A percentile compares a stretch with the other conserved stretches of the same genome.
phyloP scores from a whole-genome alignment of 257 asterid species.

The Misopates orontium region DNA sequence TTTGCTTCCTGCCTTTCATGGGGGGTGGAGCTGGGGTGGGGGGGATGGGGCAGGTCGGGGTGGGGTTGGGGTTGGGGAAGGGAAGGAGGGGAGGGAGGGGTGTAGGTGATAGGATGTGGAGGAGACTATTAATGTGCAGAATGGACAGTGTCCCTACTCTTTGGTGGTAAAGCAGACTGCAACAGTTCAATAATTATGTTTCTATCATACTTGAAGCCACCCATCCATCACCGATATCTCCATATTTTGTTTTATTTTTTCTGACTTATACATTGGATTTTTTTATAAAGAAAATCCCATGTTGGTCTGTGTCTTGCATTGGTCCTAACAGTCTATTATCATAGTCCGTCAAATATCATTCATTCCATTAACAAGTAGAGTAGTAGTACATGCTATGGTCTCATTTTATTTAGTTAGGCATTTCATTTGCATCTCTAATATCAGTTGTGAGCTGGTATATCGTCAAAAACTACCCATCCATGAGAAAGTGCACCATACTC shows the following conservation, averaged over 20 bases:
- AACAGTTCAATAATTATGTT: conserved; percentile 28
- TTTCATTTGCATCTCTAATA: conserved; percentile 39
- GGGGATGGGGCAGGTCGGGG: conserved; percentile 27
- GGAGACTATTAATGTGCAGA: conserved; percentile 29
- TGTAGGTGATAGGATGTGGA: conserved; percentile 3
- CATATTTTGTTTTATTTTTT: conserved; percentile 25
- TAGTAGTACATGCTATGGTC: conserved; percentile 32
- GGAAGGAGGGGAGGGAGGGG: background rate
- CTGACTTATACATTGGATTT: conserved; percentile 28
- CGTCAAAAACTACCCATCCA: conserved; percentile 29
- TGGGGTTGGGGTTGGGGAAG: background rate
- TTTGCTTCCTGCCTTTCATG: conserved; percentile 39
- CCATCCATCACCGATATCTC: conserved; percentile 29
- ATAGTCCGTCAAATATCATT: conserved; percentile 48
- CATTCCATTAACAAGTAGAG: conserved; percentile 43
- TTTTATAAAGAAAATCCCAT: conserved; percentile 23
- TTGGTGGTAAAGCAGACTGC: conserved; percentile 21
- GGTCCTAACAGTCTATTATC: conserved; percentile 37
- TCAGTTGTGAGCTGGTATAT: conserved; percentile 25
- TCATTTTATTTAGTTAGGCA: conserved; percentile 31
- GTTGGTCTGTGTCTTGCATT: conserved; percentile 50
- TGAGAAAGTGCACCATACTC: conserved; percentile 28
- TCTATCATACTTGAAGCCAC: conserved; percentile 25
- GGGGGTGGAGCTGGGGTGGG: conserved; percentile 20
- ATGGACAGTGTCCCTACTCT: conserved; percentile 28